phyloP scores from a whole-genome alignment of 306 rosid genomes.

The Vigna nakashimae region DNA sequence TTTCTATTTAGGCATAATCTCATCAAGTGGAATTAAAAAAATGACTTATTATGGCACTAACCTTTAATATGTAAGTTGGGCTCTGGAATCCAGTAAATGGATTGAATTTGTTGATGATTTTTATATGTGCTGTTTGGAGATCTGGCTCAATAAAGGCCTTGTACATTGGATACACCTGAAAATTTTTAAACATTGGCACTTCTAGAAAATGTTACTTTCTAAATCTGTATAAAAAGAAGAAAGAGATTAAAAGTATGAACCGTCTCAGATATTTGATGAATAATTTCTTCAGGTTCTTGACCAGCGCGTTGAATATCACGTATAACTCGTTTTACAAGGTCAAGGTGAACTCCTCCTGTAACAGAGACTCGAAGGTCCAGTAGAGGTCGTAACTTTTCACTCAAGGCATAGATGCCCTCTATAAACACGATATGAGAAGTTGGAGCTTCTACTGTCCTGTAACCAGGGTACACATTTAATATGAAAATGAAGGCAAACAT shows the following conservation, averaged over 20 bases:
- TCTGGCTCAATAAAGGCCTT: slow-evolving; percentile 99
- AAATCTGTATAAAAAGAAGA: slow-evolving; percentile 28
- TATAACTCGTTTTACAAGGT: slow-evolving; percentile 95
- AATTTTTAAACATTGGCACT: slow-evolving; percentile 44
- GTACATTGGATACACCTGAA: slow-evolving; percentile 99
- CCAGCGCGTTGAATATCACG: slow-evolving; percentile 98
- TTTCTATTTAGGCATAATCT: slow-evolving; percentile 21
- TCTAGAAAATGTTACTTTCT: slow-evolving; percentile 31
- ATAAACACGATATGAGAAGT: slow-evolving; percentile 89
- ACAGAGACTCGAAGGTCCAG: slow-evolving; percentile 97
- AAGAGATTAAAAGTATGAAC: slow-evolving; percentile 52
- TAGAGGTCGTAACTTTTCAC: slow-evolving; percentile 86
- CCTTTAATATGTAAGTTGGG: slow-evolving; percentile 96
- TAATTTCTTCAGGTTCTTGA: slow-evolving; percentile 98
- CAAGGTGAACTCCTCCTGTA: slow-evolving; percentile 99
- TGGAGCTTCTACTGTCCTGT: slow-evolving; percentile 95
- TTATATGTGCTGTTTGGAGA: slow-evolving; percentile 94
- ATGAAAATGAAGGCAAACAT: slow-evolving; percentile 29
- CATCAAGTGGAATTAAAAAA: slow-evolving; percentile 8
- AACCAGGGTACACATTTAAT: slow-evolving; percentile 40
- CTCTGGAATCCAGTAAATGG: slow-evolving; percentile 98
- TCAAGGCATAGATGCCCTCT: slow-evolving; percentile 98
- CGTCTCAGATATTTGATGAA: slow-evolving; percentile 98
- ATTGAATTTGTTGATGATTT: slow-evolving; percentile 90
- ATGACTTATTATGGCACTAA: slow-evolving; percentile 40